These are phyloP conservation scores for Physcomitrium patens DNA, from an alignment of 225 moss, liverwort and hornwort species.

Conservation along the genomic window DNA sequence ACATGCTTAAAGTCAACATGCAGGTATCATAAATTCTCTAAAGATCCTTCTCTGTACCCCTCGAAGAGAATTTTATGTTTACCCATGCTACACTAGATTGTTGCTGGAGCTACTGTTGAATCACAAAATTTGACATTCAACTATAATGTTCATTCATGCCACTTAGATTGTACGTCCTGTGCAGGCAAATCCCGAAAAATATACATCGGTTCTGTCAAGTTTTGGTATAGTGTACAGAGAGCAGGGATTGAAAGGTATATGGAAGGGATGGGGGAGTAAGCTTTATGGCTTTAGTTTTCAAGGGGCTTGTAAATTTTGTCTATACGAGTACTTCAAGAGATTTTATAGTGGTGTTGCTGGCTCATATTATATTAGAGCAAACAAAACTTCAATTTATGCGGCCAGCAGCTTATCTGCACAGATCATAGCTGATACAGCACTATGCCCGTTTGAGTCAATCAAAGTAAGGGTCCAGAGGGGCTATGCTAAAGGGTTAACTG, in stretches of 20 bases:
- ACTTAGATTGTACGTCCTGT: neutral
- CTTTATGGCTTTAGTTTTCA: conserved; percentile 68
- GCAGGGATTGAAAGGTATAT: conserved; percentile 66
- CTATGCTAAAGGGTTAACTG: conserved; percentile 60
- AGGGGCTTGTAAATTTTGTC: conserved; percentile 72
- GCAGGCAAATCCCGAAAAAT: conserved; percentile 71
- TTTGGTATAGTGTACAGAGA: conserved; percentile 66
- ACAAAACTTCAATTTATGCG: conserved; percentile 68
- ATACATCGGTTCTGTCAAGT: conserved; percentile 53
- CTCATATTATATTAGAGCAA: conserved; percentile 36
- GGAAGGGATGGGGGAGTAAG: conserved; percentile 82
- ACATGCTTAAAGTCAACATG: conserved; percentile 76
- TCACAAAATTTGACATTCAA: too few species aligned
- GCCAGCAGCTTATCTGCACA: conserved; percentile 69
- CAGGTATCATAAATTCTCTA: conserved; percentile 38
- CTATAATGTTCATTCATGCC: neutral
- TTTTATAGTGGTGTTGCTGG: conserved; percentile 56
- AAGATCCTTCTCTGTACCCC: neutral
- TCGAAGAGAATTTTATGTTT: neutral
- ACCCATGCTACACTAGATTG: neutral
- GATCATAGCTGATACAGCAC: conserved; percentile 64
- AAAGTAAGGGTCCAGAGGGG: conserved; percentile 76
- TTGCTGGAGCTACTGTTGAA: too few species aligned
- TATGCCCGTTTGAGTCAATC: conserved; percentile 72
- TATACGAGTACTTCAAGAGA: conserved; percentile 77